Conservation (phyloP, 805 yeast genomes). For the Millerozyma miso region DNA sequence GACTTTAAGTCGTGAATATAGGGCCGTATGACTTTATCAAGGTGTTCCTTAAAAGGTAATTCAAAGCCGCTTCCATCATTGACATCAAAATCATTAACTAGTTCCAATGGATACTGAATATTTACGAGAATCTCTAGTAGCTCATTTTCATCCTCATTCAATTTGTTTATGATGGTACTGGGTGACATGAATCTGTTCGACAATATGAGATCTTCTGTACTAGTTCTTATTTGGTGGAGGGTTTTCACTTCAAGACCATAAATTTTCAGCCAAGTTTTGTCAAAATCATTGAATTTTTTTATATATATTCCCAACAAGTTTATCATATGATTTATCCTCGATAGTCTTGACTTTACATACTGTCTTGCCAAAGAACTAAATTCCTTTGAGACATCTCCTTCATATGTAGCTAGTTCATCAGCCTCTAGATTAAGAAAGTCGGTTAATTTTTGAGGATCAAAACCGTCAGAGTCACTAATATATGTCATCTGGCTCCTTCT, state of each 20-base stretch:
- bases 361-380: conserved; percentile 19
- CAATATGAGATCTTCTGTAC: conserved; percentile 27
- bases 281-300: conserved; percentile 22
- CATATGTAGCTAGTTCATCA: conserved; percentile 22
- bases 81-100: conserved; percentile 23
- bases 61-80: conserved; percentile 2
- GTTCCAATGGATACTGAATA: conserved; percentile 27
- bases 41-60: conserved; percentile 11
- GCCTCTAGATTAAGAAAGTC: conserved; percentile 16
- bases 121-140: conserved; percentile 24
- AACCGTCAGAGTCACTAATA: neutral
- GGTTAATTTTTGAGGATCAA: conserved; percentile 2
- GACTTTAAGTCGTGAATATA: conserved; percentile 20
- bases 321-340: conserved; percentile 25
- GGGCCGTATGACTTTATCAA: conserved; percentile 18
- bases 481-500: neutral
- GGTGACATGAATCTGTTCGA: conserved; percentile 8
- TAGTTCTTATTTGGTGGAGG: conserved; percentile 27
- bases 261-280: conserved; percentile 29
- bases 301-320: conserved; percentile 21
- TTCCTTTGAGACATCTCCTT: conserved; percentile 17
- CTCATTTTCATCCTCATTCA: conserved; percentile 29
- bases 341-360: conserved; percentile 24
- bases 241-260: conserved; percentile 31
- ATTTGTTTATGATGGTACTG: conserved; percentile 10